These are phyloP conservation scores for Dothideomycetes sp. DNA, from an alignment of 2,329 filamentous ascomycete species.

Conservation along the genomic window DNA sequence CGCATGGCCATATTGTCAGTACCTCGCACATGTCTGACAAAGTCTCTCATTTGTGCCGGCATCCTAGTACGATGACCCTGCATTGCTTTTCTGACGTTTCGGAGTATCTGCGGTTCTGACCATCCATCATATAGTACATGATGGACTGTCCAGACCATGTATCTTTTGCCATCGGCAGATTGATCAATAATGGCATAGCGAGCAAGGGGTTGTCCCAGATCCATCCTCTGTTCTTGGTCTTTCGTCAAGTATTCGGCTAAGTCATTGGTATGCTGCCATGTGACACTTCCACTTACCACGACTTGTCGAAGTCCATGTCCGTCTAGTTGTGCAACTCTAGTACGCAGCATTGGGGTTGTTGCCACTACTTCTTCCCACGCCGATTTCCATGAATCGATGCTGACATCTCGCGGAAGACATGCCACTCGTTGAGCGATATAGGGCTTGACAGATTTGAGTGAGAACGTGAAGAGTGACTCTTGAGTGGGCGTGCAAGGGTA, in stretches of 20 bases:
- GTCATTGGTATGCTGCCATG: constrained; percentile 18
- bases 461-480: constrained; percentile 27
- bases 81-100: constrained; percentile 15
- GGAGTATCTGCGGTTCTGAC: constrained; percentile 23
- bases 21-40: constrained; percentile 22
- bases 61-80: background rate
- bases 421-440: constrained; percentile 29
- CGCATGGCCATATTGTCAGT: constrained; percentile 14
- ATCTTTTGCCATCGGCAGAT: constrained; percentile 5
- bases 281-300: constrained; percentile 19
- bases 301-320: constrained; percentile 10
- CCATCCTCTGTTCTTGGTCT: constrained; percentile 25
- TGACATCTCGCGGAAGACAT: constrained; percentile 19
- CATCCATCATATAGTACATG: constrained; percentile 31
- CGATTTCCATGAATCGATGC: constrained; percentile 20
- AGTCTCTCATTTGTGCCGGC: constrained; percentile 15
- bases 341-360: constrained; percentile 26
- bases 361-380: constrained; percentile 26
- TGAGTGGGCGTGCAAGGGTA: constrained; percentile 32
- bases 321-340: constrained; percentile 14
- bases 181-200: constrained; percentile 24
- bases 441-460: constrained; percentile 23
- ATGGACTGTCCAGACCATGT: constrained; percentile 25
- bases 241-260: constrained; percentile 23
- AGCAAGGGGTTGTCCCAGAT: constrained; percentile 27